Conservation (phyloP, 1,284 basidiomycete species). For the Chondrostereum purpureum region DNA sequence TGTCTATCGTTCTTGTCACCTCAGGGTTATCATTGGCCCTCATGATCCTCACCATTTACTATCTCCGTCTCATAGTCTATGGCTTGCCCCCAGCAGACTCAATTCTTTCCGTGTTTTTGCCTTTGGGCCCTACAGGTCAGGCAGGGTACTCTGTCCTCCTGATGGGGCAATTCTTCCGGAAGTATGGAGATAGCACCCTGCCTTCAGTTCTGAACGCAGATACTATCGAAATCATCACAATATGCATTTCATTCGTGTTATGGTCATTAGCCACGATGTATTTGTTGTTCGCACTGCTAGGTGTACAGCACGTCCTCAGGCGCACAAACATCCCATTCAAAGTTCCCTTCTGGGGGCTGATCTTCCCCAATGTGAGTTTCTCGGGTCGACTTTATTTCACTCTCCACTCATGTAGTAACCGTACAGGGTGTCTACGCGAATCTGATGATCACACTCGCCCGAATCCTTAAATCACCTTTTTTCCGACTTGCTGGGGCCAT, state of each 20-base stretch:
- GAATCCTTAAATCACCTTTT: conserved; percentile 45
- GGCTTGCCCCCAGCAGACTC: conserved; percentile 39
- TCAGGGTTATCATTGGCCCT: conserved; percentile 51
- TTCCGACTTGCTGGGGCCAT: conserved; percentile 50
- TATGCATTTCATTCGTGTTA: conserved; percentile 39
- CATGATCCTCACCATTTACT: conserved; percentile 48
- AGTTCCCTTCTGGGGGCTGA: conserved; percentile 50
- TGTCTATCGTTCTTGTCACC: conserved; percentile 47
- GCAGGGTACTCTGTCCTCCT: conserved; percentile 44
- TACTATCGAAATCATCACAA: conserved; percentile 36
- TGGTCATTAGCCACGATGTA: conserved; percentile 53
- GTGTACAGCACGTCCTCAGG: conserved; percentile 32
- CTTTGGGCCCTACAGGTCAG: conserved; percentile 54
- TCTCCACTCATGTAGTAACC: conserved; percentile 3
- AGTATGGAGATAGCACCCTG: conserved; percentile 23
- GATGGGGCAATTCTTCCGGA: conserved; percentile 35
- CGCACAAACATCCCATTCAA: conserved; percentile 36
- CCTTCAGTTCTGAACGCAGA: conserved; percentile 25
- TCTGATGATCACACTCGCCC: conserved; percentile 48
- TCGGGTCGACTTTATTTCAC: not conserved
- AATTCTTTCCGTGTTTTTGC: conserved; percentile 57
- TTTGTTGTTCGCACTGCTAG: conserved; percentile 42
- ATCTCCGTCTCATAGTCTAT: conserved; percentile 39
- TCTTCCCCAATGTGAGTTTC: conserved; percentile 53
- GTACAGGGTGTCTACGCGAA: conserved; percentile 59